Conservation (phyloP, 2,329 filamentous ascomycete species). For the Fusarium sp. region DNA sequence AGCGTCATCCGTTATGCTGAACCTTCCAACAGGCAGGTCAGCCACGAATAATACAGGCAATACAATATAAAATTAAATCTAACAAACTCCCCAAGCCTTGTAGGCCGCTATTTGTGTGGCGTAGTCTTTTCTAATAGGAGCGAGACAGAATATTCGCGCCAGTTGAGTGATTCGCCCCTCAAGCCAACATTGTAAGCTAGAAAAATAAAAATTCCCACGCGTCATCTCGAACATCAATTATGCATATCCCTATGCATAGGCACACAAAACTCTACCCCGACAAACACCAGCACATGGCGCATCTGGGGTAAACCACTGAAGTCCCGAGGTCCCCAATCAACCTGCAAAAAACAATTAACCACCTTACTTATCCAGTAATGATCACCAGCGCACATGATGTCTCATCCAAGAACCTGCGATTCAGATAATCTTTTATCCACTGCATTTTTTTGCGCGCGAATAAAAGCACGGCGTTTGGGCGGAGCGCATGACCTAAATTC, state of each 20-base stretch:
- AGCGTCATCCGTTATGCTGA: too few species aligned
- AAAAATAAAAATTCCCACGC: fast-evolving
- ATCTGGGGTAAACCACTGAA: background rate
- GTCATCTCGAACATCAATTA: background rate
- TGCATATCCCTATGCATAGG: background rate
- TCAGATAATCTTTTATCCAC: background rate
- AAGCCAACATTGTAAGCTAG: too few species aligned
- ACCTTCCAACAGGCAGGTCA: too few species aligned
- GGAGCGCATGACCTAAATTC: constrained; percentile 13
- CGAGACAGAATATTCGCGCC: background rate
- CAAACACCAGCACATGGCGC: background rate
- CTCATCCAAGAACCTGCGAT: background rate
- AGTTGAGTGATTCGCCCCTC: fast-evolving
- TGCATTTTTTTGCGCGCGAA: constrained; percentile 19
- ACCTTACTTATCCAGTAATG: background rate
- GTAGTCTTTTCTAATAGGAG: background rate
- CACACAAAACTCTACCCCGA: background rate
- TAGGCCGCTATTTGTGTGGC: background rate
- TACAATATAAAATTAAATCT: too few species aligned
- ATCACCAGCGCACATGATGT: constrained; percentile 16
- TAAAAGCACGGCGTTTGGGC: background rate
- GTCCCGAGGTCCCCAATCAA: background rate
- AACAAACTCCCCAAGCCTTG: fast-evolving
- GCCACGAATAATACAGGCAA: too few species aligned
- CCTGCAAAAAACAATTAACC: background rate